Conservation (phyloP, 2,329 filamentous ascomycete species). For the Lachnellula cervina region DNA sequence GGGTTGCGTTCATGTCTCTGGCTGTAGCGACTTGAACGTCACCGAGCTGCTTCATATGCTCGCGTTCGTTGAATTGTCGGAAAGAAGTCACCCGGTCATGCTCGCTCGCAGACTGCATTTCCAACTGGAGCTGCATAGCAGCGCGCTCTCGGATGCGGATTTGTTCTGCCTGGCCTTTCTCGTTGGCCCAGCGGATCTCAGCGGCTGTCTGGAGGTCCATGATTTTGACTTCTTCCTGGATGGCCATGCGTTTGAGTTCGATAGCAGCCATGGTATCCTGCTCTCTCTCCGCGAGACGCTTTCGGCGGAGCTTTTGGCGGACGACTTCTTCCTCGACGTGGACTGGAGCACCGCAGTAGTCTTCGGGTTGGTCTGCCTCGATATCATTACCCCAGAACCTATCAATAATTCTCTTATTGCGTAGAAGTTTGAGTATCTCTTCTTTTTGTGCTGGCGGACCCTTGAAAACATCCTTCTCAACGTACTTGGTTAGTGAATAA, state of each 20-base stretch:
- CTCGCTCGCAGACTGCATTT: slow-evolving; percentile 1
- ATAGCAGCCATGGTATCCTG: slow-evolving; percentile 7
- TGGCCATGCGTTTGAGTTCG: slow-evolving; percentile 8
- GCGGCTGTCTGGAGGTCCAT: slow-evolving; percentile 5
- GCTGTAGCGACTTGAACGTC: slow-evolving; percentile 1
- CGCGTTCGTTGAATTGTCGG: slow-evolving; percentile 1
- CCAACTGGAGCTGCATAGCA: slow-evolving; percentile 7
- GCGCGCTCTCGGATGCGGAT: slow-evolving; percentile 4
- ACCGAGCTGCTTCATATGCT: slow-evolving; percentile 3
- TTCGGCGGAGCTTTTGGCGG: slow-evolving; percentile 11
- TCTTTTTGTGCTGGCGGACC: slow-evolving; percentile 13
- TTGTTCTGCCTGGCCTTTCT: slow-evolving; percentile 1
- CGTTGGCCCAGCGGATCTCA: slow-evolving; percentile 5
- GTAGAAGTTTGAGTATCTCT: slow-evolving; percentile 8
- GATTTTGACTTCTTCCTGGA: slow-evolving; percentile 8
- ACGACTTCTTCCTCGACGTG: slow-evolving; percentile 14
- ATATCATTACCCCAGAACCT: slow-evolving; percentile 16
- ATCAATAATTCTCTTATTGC: slow-evolving; percentile 11
- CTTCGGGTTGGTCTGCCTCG: slow-evolving; percentile 11
- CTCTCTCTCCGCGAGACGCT: slow-evolving; percentile 8
- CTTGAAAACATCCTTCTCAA: slow-evolving; percentile 28
- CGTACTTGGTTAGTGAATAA: slow-evolving; percentile 63
- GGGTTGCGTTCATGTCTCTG: slow-evolving; percentile 5
- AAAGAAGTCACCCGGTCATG: not conserved
- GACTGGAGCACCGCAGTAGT: slow-evolving; percentile 9